Percentiles rank a stretch among this genome's conserved stretches.
Conservation (phyloP, 2,329 filamentous ascomycete species). For the Xylaria hypoxylon region DNA sequence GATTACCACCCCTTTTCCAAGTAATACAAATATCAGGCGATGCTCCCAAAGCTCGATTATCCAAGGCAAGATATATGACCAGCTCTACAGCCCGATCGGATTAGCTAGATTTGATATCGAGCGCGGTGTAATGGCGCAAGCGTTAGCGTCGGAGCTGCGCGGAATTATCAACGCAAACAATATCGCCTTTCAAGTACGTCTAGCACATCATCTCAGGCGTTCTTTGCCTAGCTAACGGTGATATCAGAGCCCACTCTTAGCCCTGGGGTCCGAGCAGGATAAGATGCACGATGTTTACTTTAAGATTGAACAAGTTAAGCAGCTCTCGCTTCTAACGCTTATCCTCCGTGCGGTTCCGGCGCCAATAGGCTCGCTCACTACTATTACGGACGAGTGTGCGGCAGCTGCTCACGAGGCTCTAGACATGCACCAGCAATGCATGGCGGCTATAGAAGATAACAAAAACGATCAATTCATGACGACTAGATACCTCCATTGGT, state of each 20-base stretch:
- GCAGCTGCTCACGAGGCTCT: slow-evolving; percentile 51
- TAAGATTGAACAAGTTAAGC: slow-evolving; percentile 52
- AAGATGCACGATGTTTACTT: slow-evolving; percentile 49
- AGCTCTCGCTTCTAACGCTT: slow-evolving; percentile 51
- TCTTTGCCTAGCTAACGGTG: background rate
- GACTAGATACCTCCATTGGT: slow-evolving; percentile 54
- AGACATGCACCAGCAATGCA: slow-evolving; percentile 52
- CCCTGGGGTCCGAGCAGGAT: slow-evolving; percentile 34
- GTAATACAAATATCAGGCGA: slow-evolving; percentile 38
- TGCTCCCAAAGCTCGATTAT: slow-evolving; percentile 42
- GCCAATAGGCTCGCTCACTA: slow-evolving; percentile 34
- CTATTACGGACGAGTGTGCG: slow-evolving; percentile 48
- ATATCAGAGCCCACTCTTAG: slow-evolving; percentile 10
- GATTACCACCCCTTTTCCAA: slow-evolving; percentile 42
- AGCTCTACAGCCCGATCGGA: slow-evolving; percentile 50
- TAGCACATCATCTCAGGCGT: slow-evolving; percentile 2
- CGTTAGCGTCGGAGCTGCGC: slow-evolving; percentile 42
- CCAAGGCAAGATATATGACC: slow-evolving; percentile 51
- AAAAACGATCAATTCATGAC: slow-evolving; percentile 41
- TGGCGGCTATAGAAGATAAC: slow-evolving; percentile 43
- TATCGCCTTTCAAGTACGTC: slow-evolving; percentile 12
- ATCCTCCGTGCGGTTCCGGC: slow-evolving; percentile 50
- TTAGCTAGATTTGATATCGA: slow-evolving; percentile 36
- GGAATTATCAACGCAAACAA: slow-evolving; percentile 38
- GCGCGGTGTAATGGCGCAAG: slow-evolving; percentile 37